These are phyloP conservation scores for Fomes fomentarius DNA, from an alignment of 1,284 basidiomycete species.

Conservation along the genomic window DNA sequence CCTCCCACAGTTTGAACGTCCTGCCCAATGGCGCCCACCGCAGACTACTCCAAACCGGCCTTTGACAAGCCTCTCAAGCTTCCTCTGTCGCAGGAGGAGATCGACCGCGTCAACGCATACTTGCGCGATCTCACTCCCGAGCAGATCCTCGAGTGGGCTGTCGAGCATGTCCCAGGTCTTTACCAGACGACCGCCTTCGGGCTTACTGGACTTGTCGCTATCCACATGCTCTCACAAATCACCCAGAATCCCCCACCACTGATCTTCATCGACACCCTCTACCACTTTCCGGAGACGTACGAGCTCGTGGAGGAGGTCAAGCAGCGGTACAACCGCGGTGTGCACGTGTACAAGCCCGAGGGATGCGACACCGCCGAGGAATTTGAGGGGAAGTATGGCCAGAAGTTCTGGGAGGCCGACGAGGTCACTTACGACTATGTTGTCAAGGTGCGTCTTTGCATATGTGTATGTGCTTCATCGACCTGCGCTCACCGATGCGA, in stretches of 20 bases:
- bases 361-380: slow-evolving; percentile 71
- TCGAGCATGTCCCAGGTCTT: slow-evolving; percentile 77
- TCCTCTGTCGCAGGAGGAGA: slow-evolving; percentile 67
- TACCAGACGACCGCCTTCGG: slow-evolving; percentile 96
- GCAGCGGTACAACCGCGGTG: slow-evolving; percentile 70
- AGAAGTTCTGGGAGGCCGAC: slow-evolving; percentile 87
- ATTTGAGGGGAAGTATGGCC: slow-evolving; percentile 85
- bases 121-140: slow-evolving; percentile 75
- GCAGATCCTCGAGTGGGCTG: slow-evolving; percentile 84
- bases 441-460: slow-evolving; percentile 85
- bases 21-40: slow-evolving; percentile 13
- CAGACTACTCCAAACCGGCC: slow-evolving; percentile 24
- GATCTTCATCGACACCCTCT: slow-evolving; percentile 95
- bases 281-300: slow-evolving; percentile 95
- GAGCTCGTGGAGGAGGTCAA: slow-evolving; percentile 84
- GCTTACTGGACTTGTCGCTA: slow-evolving; percentile 87
- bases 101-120: slow-evolving; percentile 74
- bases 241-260: slow-evolving; percentile 65
- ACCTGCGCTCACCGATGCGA: too few species aligned
- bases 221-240: slow-evolving; percentile 91
- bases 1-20: neutral
- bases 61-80: slow-evolving; percentile 55
- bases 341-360: slow-evolving; percentile 83
- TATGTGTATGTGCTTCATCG: too few species aligned
- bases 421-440: slow-evolving; percentile 91